Conservation (phyloP, 495 filamentous ascomycete species). For the Cercophora scortea region DNA sequence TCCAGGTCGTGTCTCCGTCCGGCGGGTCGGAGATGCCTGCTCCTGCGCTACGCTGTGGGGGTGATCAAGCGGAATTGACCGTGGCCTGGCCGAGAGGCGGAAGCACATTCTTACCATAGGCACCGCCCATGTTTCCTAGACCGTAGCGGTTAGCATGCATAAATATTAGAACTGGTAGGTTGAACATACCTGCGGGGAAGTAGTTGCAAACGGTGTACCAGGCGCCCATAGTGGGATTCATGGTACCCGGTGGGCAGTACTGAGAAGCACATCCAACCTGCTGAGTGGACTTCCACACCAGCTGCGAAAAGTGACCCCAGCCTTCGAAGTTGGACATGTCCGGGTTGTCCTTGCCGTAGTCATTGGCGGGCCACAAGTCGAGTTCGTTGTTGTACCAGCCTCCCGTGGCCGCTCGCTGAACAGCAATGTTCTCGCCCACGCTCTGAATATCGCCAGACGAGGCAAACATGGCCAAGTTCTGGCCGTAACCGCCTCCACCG, state of each 20-base stretch:
- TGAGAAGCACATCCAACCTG: conserved; percentile 67
- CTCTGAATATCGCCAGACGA: conserved; percentile 15
- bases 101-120: conserved; percentile 58
- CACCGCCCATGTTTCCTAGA: conserved; percentile 58
- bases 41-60: too few relatives aligned
- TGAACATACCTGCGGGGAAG: conserved; percentile 50
- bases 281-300: conserved; percentile 72
- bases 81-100: conserved; percentile 34
- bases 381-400: conserved; percentile 82
- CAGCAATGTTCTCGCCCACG: conserved; percentile 32
- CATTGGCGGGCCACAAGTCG: conserved; percentile 25
- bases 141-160: conserved; percentile 16
- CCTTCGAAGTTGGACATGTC: conserved; percentile 54
- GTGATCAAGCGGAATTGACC: background rate
- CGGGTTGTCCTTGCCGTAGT: conserved; percentile 34
- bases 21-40: too few relatives aligned
- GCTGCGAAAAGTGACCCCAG: conserved; percentile 87
- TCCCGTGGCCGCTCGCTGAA: conserved; percentile 61
- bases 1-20: too few relatives aligned
- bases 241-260: conserved; percentile 41
- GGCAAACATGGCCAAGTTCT: conserved; percentile 64
- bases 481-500: conserved; percentile 63
- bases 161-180: conserved; percentile 4
- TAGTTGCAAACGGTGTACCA: conserved; percentile 90
- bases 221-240: conserved; percentile 24